Conservation (phyloP, 306 rosid species). For the Rosa persica region DNA sequence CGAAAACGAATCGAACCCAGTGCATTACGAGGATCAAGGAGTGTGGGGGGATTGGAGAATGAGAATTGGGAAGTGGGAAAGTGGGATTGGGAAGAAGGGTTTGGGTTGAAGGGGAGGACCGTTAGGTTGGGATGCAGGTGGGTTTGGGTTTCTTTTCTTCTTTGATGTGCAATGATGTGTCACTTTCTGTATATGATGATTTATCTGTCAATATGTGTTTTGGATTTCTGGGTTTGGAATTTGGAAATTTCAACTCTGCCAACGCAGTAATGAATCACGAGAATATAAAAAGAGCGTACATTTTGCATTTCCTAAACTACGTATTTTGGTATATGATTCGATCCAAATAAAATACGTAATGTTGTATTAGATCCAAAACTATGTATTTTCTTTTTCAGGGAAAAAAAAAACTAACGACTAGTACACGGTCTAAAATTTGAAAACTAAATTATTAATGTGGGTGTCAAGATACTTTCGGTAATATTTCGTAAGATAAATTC, state of each 20-base stretch:
- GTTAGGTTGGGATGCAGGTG: constrained; percentile 33
- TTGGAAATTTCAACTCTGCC: not conserved
- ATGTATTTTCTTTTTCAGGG: no score
- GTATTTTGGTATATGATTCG: not conserved
- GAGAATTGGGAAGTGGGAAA: not conserved
- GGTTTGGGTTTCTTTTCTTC: no score
- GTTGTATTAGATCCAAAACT: no score
- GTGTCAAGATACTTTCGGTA: no score
- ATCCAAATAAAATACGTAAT: no score
- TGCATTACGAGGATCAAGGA: constrained; percentile 18
- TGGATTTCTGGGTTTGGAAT: constrained; percentile 7
- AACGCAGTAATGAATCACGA: not conserved
- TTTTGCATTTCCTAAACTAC: not conserved
- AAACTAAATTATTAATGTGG: no score
- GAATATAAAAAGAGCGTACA: not conserved
- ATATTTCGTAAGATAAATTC: no score
- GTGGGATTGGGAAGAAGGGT: not conserved
- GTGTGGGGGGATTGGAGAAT: not conserved
- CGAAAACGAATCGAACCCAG: constrained; percentile 13
- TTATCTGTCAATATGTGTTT: not conserved
- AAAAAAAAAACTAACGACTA: no score
- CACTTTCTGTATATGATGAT: not conserved
- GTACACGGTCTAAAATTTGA: no score
- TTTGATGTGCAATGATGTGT: not conserved
- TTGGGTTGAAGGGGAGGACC: constrained; percentile 38